These are phyloP conservation scores for Cryptosporidium xiaoi DNA, from an alignment of 169 alveolate genomes.

Conservation along the genomic window DNA sequence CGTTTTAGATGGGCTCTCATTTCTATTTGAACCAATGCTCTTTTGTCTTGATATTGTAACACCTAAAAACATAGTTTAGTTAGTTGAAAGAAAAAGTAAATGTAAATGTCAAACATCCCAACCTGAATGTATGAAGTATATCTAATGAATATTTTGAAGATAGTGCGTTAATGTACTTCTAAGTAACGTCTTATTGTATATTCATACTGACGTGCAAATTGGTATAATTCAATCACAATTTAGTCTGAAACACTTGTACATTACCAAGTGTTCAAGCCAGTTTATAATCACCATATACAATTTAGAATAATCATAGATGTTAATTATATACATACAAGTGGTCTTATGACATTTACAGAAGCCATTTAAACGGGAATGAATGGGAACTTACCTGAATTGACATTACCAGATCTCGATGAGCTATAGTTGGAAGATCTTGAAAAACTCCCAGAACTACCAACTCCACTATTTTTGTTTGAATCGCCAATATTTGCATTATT, in stretches of 20 bases:
- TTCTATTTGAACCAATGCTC: background rate
- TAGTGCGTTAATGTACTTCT: too few relatives aligned
- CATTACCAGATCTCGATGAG: background rate
- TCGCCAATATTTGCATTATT: too few relatives aligned
- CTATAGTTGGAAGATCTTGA: background rate
- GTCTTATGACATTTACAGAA: too few relatives aligned
- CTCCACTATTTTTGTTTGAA: too few relatives aligned
- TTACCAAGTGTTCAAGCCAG: slow-evolving; percentile 32
- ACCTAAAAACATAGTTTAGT: slow-evolving; percentile 18
- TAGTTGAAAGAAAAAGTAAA: background rate
- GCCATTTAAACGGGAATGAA: background rate
- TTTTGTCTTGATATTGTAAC: slow-evolving; percentile 40
- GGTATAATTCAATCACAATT: slow-evolving; percentile 49
- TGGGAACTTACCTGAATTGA: slow-evolving; percentile 47
- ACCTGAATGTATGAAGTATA: background rate
- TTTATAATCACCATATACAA: slow-evolving; percentile 46
- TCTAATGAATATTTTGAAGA: too few relatives aligned
- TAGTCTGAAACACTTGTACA: slow-evolving; percentile 23
- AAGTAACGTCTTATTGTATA: background rate
- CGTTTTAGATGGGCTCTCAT: slow-evolving; percentile 19
- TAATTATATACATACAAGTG: background rate
- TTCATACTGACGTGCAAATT: slow-evolving; percentile 76
- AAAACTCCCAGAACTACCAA: too few relatives aligned
- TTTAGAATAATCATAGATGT: background rate
- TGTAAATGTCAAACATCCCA: too few relatives aligned